Evolutionary conservation across 345 rosid genomes (phyloP).

Genomic region (Pelargonium nanum): DNA sequence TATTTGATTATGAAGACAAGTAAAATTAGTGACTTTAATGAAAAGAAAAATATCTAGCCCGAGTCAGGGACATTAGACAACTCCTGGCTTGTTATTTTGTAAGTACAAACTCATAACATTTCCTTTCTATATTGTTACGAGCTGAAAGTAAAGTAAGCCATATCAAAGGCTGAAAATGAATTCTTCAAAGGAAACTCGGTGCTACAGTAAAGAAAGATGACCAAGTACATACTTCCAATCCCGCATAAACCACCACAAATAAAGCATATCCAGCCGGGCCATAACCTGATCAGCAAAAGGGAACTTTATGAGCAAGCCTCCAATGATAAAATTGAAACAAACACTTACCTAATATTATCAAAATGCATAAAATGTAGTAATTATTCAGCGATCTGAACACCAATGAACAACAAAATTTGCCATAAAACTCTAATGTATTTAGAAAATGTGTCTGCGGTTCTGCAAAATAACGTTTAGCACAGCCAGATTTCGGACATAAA

Average conservation of each 20-base stretch:
- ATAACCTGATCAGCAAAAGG: slow-evolving; percentile 45
- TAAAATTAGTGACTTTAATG: too few species aligned
- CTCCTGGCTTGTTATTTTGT: too few species aligned
- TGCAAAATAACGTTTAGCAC: background rate
- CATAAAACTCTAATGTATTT: background rate
- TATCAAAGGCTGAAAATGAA: background rate
- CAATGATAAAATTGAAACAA: slow-evolving; percentile 3
- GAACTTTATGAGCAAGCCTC: slow-evolving; percentile 5
- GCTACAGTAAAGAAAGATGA: slow-evolving; percentile 3
- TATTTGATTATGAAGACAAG: too few species aligned
- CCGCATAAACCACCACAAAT: slow-evolving; percentile 88
- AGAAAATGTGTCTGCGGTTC: background rate
- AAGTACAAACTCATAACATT: too few species aligned
- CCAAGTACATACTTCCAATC: slow-evolving; percentile 60
- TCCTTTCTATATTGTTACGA: background rate
- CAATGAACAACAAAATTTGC: too few species aligned
- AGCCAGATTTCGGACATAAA: background rate
- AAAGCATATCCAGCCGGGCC: slow-evolving; percentile 94
- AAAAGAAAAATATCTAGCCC: too few species aligned
- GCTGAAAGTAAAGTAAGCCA: background rate
- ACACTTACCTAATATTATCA: background rate
- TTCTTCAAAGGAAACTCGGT: background rate
- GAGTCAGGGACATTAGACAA: too few species aligned
- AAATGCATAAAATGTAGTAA: background rate
- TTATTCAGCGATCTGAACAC: too few species aligned